These are phyloP conservation scores for Neocatenulostroma microsporum DNA, from an alignment of 2,329 filamentous ascomycete genomes.

Conservation along the genomic window DNA sequence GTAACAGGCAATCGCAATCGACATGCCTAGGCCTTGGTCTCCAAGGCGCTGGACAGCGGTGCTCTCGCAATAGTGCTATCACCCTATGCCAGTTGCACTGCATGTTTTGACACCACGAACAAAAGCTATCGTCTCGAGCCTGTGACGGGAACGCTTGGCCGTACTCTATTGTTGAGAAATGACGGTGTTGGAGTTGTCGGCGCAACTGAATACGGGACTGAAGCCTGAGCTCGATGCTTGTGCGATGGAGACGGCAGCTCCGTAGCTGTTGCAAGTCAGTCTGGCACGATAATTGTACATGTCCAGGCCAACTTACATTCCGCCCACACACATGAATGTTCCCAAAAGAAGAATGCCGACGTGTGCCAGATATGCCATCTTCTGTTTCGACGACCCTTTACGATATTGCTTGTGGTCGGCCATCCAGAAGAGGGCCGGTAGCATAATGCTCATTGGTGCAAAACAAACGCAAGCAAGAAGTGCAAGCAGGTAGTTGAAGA, in stretches of 20 bases:
- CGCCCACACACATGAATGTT: conserved; percentile 42
- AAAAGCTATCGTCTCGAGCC: too few species aligned
- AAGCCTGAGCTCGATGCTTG: too few species aligned
- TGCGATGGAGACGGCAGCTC: conserved; percentile 4
- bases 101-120: too few species aligned
- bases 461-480: conserved; percentile 45
- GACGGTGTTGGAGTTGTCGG: conserved; percentile 39
- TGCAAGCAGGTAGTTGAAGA: conserved; percentile 47
- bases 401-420: conserved; percentile 41
- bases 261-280: neutral
- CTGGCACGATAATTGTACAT: neutral
- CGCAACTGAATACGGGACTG: conserved; percentile 41
- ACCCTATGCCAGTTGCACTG: too few species aligned
- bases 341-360: conserved; percentile 38
- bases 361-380: conserved; percentile 36
- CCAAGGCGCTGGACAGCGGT: too few species aligned
- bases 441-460: conserved; percentile 42
- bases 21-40: too few species aligned
- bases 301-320: conserved; percentile 40
- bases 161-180: too few species aligned
- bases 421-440: conserved; percentile 47
- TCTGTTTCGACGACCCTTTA: conserved; percentile 30
- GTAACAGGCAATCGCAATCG: too few species aligned
- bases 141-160: too few species aligned
- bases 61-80: too few species aligned